Percentiles rank a stretch among this genome's conserved stretches.
Conservation (phyloP, 129 eudicot genomes). For the Lactuca sativa region DNA sequence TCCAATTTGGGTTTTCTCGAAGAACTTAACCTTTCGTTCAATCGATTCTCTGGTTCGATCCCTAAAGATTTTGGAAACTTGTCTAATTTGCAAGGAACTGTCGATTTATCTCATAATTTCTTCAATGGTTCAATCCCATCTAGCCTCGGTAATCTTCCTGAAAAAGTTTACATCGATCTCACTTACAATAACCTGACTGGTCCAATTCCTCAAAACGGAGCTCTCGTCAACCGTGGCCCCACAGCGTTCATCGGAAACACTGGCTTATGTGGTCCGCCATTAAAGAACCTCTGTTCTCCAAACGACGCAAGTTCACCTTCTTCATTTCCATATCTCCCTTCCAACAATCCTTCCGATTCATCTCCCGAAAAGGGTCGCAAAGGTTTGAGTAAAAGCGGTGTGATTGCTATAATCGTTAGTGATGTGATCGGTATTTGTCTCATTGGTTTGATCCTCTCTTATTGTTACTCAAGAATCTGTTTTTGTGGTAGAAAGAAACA, state of each 20-base stretch:
- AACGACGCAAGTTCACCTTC: constrained; percentile 66
- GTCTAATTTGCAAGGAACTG: constrained; percentile 86
- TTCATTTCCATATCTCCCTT: constrained; percentile 71
- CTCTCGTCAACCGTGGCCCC: constrained; percentile 90
- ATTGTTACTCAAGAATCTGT: constrained; percentile 76
- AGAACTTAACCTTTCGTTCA: constrained; percentile 70
- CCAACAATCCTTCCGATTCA: constrained; percentile 38
- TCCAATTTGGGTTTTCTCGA: constrained; percentile 59
- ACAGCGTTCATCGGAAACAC: constrained; percentile 94
- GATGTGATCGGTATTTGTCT: constrained; percentile 87
- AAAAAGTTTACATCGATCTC: constrained; percentile 95
- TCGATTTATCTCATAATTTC: constrained; percentile 84
- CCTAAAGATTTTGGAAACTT: constrained; percentile 82
- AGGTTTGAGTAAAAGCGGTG: constrained; percentile 64
- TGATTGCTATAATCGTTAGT: constrained; percentile 66
- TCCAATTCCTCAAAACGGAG: constrained; percentile 92
- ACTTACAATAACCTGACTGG: constrained; percentile 83
- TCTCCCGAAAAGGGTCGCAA: constrained; percentile 32
- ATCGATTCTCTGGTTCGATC: constrained; percentile 55
- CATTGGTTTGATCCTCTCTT: constrained; percentile 72
- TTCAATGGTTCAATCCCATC: constrained; percentile 89
- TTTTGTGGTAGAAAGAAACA: constrained; percentile 42
- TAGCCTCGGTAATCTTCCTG: constrained; percentile 94
- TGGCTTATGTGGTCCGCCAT: constrained; percentile 86
- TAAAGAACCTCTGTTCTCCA: constrained; percentile 68